A percentile compares a stretch with the other conserved stretches of the same genome.
phyloP scores from a whole-genome alignment of 2,329 filamentous ascomycete genomes.

The Aspergillus neotritici region DNA sequence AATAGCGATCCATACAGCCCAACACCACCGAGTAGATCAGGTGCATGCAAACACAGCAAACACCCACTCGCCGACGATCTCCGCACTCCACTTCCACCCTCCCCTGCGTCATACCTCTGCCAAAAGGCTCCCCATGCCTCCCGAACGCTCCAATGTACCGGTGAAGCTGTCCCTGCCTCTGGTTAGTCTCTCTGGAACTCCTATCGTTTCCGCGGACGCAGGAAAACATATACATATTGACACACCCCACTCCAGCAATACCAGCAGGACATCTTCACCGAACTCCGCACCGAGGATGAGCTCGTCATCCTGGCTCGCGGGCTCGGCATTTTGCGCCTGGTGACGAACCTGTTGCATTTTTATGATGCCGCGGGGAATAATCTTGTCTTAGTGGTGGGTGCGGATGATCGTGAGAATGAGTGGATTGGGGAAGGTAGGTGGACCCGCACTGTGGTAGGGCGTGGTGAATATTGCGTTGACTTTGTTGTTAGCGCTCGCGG shows the following conservation, averaged over 20 bases:
- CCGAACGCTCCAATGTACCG: slow-evolving; percentile 41
- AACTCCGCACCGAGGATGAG: slow-evolving; percentile 85
- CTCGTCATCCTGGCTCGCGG: slow-evolving; percentile 87
- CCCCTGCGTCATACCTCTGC: slow-evolving; percentile 12
- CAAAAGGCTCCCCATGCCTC: slow-evolving; percentile 36
- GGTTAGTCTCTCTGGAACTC: slow-evolving; percentile 30
- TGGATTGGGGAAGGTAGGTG: slow-evolving; percentile 77
- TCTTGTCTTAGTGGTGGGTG: slow-evolving; percentile 79
- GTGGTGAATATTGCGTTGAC: too few species aligned
- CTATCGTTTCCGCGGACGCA: background rate
- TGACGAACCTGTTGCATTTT: slow-evolving; percentile 93
- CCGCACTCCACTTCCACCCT: background rate
- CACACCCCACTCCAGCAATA: slow-evolving; percentile 54
- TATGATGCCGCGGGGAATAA: slow-evolving; percentile 96
- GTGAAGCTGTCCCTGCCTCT: slow-evolving; percentile 61
- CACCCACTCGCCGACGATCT: slow-evolving; percentile 5
- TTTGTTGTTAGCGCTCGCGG: slow-evolving; percentile 61
- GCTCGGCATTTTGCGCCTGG: slow-evolving; percentile 81
- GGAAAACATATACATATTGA: slow-evolving; percentile 9
- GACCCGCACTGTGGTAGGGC: background rate
- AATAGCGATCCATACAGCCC: too few species aligned
- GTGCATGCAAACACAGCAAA: too few species aligned
- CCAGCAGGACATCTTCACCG: slow-evolving; percentile 91
- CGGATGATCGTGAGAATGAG: slow-evolving; percentile 86
- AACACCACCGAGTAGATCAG: too few species aligned